A percentile compares a stretch with the other conserved stretches of the same genome.
Evolutionary conservation across 169 alveolate genomes (phyloP).

Genomic region (Plasmodium billcollinsi): DNA sequence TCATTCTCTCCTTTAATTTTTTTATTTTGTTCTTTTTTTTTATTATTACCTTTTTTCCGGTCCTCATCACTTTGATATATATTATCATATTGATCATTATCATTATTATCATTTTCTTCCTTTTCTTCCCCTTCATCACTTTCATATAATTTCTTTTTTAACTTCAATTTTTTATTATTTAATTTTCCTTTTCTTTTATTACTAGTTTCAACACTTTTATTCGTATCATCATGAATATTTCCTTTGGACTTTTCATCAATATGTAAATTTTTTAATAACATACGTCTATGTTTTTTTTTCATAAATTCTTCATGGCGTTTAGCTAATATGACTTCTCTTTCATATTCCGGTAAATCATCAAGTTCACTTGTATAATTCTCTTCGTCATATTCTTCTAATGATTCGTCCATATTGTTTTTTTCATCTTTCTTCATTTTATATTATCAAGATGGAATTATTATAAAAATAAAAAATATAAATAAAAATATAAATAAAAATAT

Average conservation of each 20-base stretch:
- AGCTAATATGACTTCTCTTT: conserved; percentile 83
- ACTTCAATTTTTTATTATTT: conserved; percentile 6
- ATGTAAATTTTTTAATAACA: conserved; percentile 49
- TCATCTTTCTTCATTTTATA: conserved; percentile 4
- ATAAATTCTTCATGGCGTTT: conserved; percentile 85
- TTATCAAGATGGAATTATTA: no score
- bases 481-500: no score
- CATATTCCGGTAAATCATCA: conserved; percentile 82
- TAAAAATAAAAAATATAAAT: no score
- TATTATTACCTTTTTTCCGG: neutral
- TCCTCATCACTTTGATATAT: neutral
- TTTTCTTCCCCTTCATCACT: neutral
- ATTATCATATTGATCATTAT: neutral
- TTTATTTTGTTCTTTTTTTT: neutral
- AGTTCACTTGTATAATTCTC: conserved; percentile 28
- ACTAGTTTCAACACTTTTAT: neutral
- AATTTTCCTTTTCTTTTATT: conserved; percentile 3
- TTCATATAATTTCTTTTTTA: conserved; percentile 3
- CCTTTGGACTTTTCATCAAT: conserved; percentile 10
- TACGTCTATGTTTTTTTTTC: conserved; percentile 57
- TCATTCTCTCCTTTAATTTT: conserved; percentile 1
- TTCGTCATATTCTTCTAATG: neutral
- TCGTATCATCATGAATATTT: conserved; percentile 2
- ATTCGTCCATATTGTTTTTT: neutral
- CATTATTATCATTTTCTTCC: neutral